Conservation (phyloP, 2,329 filamentous ascomycete genomes). For the Periconia sp. region DNA sequence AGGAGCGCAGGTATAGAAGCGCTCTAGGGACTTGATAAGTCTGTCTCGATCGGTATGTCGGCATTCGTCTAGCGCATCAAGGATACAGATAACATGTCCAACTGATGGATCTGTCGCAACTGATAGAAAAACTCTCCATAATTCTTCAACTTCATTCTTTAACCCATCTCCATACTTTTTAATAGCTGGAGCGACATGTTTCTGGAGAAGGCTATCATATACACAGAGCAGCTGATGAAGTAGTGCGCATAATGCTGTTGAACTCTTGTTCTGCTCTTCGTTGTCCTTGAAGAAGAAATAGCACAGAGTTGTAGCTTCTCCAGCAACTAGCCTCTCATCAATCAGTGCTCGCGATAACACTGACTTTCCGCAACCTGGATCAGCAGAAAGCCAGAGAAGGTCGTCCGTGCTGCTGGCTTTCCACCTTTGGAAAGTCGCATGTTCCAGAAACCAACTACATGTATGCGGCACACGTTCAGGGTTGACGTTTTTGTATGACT, state of each 20-base stretch:
- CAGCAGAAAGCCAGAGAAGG: constrained; percentile 49
- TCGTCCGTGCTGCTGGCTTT: not conserved
- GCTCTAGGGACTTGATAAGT: constrained; percentile 19
- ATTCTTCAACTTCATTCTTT: constrained; percentile 11
- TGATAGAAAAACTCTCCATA: constrained; percentile 9
- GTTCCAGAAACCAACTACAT: constrained; percentile 39
- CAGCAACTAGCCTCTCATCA: constrained; percentile 30
- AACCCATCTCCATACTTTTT: constrained; percentile 25
- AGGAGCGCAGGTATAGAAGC: constrained; percentile 7
- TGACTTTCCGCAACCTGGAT: constrained; percentile 51
- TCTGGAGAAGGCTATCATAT: constrained; percentile 23
- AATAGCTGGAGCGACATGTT: constrained; percentile 16
- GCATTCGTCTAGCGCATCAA: constrained; percentile 36
- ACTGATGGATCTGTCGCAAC: constrained; percentile 10
- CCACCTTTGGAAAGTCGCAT: constrained; percentile 32
- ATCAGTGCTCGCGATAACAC: constrained; percentile 45
- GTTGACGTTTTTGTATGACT: constrained; percentile 13
- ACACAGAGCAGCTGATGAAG: constrained; percentile 44
- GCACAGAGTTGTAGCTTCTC: constrained; percentile 18
- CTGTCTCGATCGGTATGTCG: constrained; percentile 2
- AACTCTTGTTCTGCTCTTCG: constrained; percentile 35
- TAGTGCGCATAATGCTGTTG: constrained; percentile 41
- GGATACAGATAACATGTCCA: constrained; percentile 25
- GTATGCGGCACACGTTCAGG: constrained; percentile 29
- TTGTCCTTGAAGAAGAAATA: constrained; percentile 52